Base-by-base conservation (phyloP, 2,329 filamentous ascomycete genomes). In the Incumbomyces lentus region DNA sequence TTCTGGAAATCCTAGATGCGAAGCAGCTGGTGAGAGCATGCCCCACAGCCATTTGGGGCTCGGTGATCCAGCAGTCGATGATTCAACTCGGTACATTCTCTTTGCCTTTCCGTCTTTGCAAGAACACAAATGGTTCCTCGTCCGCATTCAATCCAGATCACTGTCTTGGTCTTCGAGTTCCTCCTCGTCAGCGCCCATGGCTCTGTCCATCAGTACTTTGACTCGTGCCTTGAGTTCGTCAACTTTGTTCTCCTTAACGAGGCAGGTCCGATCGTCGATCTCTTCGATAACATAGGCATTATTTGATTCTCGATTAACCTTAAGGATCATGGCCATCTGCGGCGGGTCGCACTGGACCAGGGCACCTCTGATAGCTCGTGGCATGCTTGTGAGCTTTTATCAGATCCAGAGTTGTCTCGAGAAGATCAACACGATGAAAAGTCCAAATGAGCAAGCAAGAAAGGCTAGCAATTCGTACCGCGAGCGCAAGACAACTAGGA, bases 101-200 rank as follows among this genome's bases (percentile, higher is more conserved):
- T 4, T 8, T 26, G 22, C 22, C 5, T 26, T 4, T 8, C 4
- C 22, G 4, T 26, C 22, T 26, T 4, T 26, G 22, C 22, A 26
- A 26, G 22, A 26, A 26, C 5, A 26, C 22, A 8, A 26, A 26
- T 26, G 22, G 4, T 26, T 26, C 8, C 22, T 35, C 16, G 5
- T 13, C 72, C 72, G 1, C 67, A 64, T 41, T 51, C 49, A 56
- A 41, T 58, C 55, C 16, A 58, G 45, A 47, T 58, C 55, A 44
- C 49, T 52, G 45, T 58, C 56, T 43, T 53, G 56, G 50, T 58
- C 56, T 11, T 54, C 55, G 14, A 52, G 49, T 33, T 52, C 55
- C 12, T 56, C 55, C 18, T 57, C 55, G 31, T 53, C 55, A 44
- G 51, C 42, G 2, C 52, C 56, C 56, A 58, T 58, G 10, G 56